Percentiles rank a stretch among this genome's conserved stretches.
Evolutionary conservation across 495 filamentous ascomycete genomes (phyloP).

Genomic region (Trichoderma asperelloides): DNA sequence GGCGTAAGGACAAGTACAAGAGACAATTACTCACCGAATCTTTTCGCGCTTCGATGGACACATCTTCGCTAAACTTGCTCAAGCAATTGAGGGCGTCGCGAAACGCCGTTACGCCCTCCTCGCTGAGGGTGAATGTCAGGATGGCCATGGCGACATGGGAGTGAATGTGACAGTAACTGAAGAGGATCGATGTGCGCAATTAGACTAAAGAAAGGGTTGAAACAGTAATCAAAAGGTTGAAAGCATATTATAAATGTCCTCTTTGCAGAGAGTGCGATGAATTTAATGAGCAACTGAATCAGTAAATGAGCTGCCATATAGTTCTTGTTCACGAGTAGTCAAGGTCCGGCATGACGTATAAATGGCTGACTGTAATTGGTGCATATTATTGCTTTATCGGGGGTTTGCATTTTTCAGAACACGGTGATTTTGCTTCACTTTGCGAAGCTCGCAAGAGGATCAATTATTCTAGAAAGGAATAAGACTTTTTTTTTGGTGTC

Average conservation of each 20-base stretch:
- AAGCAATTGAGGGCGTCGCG: constrained; percentile 84
- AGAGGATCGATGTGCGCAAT: neutral
- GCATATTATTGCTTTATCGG: neutral
- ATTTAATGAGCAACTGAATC: neutral
- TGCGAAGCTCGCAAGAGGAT: neutral
- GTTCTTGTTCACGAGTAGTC: neutral
- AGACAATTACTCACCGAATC: constrained; percentile 23
- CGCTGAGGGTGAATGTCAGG: constrained; percentile 70
- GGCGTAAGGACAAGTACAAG: neutral
- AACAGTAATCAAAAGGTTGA: neutral
- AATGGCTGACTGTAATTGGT: neutral
- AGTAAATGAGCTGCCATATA: neutral
- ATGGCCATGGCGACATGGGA: constrained; percentile 46
- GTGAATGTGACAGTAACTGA: neutral
- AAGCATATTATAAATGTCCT: neutral
- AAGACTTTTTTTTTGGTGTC: no score
- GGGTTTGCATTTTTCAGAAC: neutral
- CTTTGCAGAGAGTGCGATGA: neutral
- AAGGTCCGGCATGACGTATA: neutral
- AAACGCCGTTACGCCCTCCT: constrained; percentile 61
- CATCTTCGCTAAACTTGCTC: constrained; percentile 83
- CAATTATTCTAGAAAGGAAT: no score
- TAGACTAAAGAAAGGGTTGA: neutral
- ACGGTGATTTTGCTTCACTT: neutral
- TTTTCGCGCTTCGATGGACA: constrained; percentile 73